phyloP scores from a whole-genome alignment of 805 yeast genomes.

The Nakazawaea populi region DNA sequence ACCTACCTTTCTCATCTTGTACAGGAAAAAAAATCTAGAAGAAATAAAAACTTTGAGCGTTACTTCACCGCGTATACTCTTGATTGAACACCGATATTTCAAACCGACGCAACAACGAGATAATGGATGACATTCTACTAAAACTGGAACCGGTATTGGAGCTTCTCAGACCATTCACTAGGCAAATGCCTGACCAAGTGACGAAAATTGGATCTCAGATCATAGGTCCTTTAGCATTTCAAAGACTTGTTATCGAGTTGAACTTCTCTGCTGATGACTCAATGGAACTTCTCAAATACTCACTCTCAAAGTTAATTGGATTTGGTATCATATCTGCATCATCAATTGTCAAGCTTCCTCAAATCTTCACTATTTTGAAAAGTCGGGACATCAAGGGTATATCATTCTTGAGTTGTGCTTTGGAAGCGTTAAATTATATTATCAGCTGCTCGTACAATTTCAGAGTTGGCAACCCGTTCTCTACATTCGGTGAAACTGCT shows the following conservation, averaged over 20 bases:
- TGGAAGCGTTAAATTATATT: constrained; percentile 28
- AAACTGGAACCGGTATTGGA: constrained; percentile 13
- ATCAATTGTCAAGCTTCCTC: constrained; percentile 34
- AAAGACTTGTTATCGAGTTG: constrained; percentile 20
- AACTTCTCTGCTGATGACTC: constrained; percentile 17
- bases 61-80: neutral
- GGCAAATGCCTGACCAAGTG: constrained; percentile 18
- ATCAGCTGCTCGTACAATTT: constrained; percentile 30
- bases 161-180: constrained; percentile 14
- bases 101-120: too few relatives aligned
- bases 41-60: neutral
- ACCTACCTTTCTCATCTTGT: too few relatives aligned
- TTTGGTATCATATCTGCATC: constrained; percentile 30
- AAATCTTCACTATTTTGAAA: constrained; percentile 26
- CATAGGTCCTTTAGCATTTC: constrained; percentile 22
- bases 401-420: constrained; percentile 23
- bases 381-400: constrained; percentile 28
- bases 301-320: constrained; percentile 27
- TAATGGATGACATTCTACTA: constrained; percentile 2
- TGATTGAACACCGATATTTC: too few relatives aligned
- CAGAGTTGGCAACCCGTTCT: constrained; percentile 27
- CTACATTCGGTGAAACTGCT: constrained; percentile 32
- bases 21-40: neutral
- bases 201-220: constrained; percentile 17
- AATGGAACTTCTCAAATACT: constrained; percentile 20